Conservation (phyloP, 2,329 filamentous ascomycete genomes). For the Drechslerella coelobrocha region DNA sequence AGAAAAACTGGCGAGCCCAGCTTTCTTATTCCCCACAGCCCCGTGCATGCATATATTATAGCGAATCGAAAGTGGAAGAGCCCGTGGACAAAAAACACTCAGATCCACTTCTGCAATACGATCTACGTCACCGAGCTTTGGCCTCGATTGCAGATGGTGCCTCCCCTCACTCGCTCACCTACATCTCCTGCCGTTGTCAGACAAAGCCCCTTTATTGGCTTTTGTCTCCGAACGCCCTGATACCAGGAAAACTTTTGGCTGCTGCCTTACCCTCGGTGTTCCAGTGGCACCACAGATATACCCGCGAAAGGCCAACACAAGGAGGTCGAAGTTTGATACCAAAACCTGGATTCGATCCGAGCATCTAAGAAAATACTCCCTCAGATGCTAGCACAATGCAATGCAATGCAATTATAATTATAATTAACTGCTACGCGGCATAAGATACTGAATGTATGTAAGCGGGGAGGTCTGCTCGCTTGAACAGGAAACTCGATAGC, state of each 20-base stretch:
- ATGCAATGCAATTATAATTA: constrained; percentile 10
- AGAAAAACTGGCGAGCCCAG: constrained; percentile 26
- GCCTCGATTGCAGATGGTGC: constrained; percentile 4
- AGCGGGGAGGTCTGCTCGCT: constrained; percentile 7
- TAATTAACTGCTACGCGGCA: background rate
- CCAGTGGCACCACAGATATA: constrained; percentile 13
- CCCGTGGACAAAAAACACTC: constrained; percentile 13
- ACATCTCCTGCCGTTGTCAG: constrained; percentile 30
- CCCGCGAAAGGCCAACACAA: background rate
- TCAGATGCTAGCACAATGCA: background rate
- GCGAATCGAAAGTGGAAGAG: background rate
- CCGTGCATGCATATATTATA: constrained; percentile 16
- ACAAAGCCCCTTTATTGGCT: constrained; percentile 34
- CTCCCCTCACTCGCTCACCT: constrained; percentile 8
- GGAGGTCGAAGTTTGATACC: constrained; percentile 1
- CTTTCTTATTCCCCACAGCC: constrained; percentile 36
- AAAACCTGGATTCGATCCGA: constrained; percentile 7
- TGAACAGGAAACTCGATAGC: constrained; percentile 19
- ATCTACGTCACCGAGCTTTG: constrained; percentile 38
- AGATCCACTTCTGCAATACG: constrained; percentile 14
- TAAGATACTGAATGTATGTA: constrained; percentile 1
- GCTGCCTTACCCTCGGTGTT: constrained; percentile 15
- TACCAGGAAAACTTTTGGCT: constrained; percentile 26
- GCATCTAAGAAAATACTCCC: background rate
- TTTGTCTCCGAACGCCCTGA: constrained; percentile 14